Percentiles rank a stretch among this genome's conserved stretches.
phyloP scores from a whole-genome alignment of 208 protist genomes.

The Leishmania mexicana region DNA sequence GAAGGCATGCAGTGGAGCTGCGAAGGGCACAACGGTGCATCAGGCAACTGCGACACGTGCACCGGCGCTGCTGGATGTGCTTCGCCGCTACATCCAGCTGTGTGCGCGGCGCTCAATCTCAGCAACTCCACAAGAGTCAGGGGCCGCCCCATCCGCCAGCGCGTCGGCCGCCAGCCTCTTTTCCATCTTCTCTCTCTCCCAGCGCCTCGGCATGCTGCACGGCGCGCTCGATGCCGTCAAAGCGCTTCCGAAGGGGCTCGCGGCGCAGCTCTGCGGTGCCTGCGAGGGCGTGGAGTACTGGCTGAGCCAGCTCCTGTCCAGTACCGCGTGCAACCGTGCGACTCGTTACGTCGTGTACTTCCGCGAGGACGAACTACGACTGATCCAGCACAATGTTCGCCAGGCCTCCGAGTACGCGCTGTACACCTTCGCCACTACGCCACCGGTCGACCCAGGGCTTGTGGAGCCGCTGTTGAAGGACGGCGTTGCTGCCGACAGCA shows the following conservation, averaged over 20 bases:
- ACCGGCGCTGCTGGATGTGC: slow-evolving; percentile 11
- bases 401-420: slow-evolving; percentile 66
- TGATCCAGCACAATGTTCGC: slow-evolving; percentile 79
- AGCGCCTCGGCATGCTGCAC: slow-evolving; percentile 69
- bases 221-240: slow-evolving; percentile 16
- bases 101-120: slow-evolving; percentile 1
- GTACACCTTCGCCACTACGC: slow-evolving; percentile 76
- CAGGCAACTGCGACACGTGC: not conserved
- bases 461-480: slow-evolving; percentile 27
- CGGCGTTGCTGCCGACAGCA: not conserved
- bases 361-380: slow-evolving; percentile 78
- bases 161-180: slow-evolving; percentile 13
- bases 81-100: slow-evolving; percentile 15
- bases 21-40: not conserved
- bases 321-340: slow-evolving; percentile 65
- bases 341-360: slow-evolving; percentile 87
- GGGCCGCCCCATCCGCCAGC: not conserved
- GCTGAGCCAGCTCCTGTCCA: slow-evolving; percentile 43
- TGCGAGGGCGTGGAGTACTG: slow-evolving; percentile 29
- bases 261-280: slow-evolving; percentile 6
- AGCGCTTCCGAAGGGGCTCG: not conserved
- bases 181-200: slow-evolving; percentile 46
- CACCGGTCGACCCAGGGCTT: slow-evolving; percentile 58
- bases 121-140: not conserved
- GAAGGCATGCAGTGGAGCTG: not conserved